Evolutionary conservation across 208 protist genomes (phyloP), one percentile per base, ranked within the genome.

Genomic region (Angomonas desouzai): DNA sequence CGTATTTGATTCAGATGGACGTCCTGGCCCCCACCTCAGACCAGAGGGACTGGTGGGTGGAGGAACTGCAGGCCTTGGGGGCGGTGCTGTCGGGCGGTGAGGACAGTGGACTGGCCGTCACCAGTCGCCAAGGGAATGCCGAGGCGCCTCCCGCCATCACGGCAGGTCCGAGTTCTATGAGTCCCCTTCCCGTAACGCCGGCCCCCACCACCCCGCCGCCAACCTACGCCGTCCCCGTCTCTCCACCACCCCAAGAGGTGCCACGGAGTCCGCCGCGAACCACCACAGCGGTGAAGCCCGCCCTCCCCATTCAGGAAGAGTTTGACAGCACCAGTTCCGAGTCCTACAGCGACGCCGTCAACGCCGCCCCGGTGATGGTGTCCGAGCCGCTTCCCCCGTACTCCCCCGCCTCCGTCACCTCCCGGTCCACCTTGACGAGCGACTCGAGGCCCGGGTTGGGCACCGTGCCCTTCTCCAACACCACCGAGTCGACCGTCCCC

Each of bases 21-120:
- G 60, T 61, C 0, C 20, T 68, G 29, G 55, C 61, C 3, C 32
- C 59, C 16, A 62, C 61, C 2, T 48, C 47, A 16, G 23, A 23
- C 7, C 61, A 40, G 20, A 27, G 55, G 68, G 20, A 22, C 13
- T 25, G 32, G 45, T 73, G 68, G 68, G 36, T 73, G 18, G 62
- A 61, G 13, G 59, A 63, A 38, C 45, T 73, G 38, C 30, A 18
- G 3, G 10, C 38, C 40, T 55, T 40, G 28, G 68, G 68, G 2
- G 68, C 60, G n/a, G 34, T 40, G 0, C 4, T 70, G 11, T 29
- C 45, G 18, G 20, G n/a, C 45, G n/a, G 18, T 13, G 10, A 4
- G 20, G 18, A 27, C 18, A 16, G n/a, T 23, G 9, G 6, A 13
- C 45, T 13, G 9, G 45, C 45, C 18, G 20, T 27, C 20, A 4